phyloP scores from a whole-genome alignment of 1,139 yeast genomes.

The Pneumocystis wakefieldiae region DNA sequence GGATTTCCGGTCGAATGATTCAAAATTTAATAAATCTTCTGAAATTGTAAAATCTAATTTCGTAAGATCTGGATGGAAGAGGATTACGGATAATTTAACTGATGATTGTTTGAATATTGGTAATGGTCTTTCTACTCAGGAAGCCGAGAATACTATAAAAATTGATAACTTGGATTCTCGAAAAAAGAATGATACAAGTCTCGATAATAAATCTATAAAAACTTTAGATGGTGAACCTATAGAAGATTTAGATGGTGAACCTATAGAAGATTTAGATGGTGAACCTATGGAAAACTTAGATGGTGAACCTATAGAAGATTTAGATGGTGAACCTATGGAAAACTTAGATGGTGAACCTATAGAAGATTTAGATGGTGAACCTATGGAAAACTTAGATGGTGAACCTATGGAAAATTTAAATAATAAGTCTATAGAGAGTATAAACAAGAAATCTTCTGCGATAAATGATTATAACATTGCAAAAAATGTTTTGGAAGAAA shows the following conservation, averaged over 20 bases:
- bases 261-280: not conserved
- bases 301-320: not conserved
- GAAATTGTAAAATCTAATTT: not conserved
- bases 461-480: not conserved
- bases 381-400: not conserved
- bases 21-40: slow-evolving; percentile 4
- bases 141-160: not conserved
- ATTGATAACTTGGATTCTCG: not conserved
- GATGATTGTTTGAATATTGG: not conserved
- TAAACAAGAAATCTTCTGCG: not conserved
- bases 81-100: not conserved
- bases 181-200: not conserved
- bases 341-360: not conserved
- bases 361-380: not conserved
- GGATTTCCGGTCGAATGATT: not conserved
- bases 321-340: not conserved
- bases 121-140: not conserved
- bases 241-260: too few species aligned
- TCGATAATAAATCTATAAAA: not conserved
- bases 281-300: not conserved
- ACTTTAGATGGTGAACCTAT: too few species aligned
- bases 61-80: not conserved
- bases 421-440: not conserved
- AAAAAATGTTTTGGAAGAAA: not conserved
- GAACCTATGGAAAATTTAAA: not conserved